Conservation (phyloP, 495 filamentous ascomycete genomes). For the Clohesyomyces aquaticus region DNA sequence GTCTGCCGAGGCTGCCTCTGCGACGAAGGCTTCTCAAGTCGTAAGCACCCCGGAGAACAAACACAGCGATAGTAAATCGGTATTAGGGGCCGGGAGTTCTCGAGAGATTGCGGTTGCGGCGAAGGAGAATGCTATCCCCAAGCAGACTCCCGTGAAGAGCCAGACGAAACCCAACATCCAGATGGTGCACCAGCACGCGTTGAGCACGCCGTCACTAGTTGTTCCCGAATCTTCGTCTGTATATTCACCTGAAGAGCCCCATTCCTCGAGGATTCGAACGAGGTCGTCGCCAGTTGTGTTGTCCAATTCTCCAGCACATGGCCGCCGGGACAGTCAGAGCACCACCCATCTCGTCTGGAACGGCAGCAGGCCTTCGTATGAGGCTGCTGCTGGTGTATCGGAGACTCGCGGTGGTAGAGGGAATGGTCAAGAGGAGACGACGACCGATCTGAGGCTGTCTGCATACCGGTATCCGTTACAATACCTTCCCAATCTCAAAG, state of each 20-base stretch:
- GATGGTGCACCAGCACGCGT: slow-evolving; percentile 13
- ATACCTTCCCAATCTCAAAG: slow-evolving; percentile 47
- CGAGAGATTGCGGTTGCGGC: too few species aligned
- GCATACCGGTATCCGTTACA: slow-evolving; percentile 28
- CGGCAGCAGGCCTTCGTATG: slow-evolving; percentile 17
- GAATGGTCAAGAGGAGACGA: slow-evolving; percentile 25
- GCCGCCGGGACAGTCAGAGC: slow-evolving; percentile 31
- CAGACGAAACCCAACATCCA: background rate
- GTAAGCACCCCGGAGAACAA: background rate
- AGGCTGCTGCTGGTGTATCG: background rate
- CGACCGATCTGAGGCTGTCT: slow-evolving; percentile 34
- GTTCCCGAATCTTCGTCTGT: slow-evolving; percentile 17
- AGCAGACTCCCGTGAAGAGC: background rate
- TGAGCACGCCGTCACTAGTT: slow-evolving; percentile 22
- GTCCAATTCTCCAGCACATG: slow-evolving; percentile 4
- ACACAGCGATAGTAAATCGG: background rate
- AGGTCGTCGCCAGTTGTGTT: slow-evolving; percentile 14
- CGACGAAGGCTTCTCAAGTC: background rate
- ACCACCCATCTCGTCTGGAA: slow-evolving; percentile 36
- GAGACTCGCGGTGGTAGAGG: slow-evolving; percentile 3
- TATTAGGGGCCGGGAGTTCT: background rate
- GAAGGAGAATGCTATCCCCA: background rate
- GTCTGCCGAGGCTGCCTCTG: too few species aligned
- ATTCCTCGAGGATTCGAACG: slow-evolving; percentile 4
- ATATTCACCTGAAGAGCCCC: slow-evolving; percentile 21